Evolutionary conservation across 768 basidiomycete genomes (phyloP).

Genomic region (Agaricus blazei): DNA sequence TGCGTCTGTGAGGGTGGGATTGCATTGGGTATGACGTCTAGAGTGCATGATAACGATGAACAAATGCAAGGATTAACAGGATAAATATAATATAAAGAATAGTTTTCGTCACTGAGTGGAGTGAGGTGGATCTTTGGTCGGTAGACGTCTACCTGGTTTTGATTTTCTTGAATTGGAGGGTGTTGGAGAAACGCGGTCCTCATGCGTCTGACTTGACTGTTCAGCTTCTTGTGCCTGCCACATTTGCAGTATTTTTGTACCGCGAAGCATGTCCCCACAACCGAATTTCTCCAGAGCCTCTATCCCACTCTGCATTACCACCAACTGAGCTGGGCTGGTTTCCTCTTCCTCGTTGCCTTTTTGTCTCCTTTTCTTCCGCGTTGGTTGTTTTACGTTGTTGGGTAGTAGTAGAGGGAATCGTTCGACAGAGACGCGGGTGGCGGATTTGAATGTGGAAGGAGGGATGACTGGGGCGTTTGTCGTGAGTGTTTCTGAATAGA

Average conservation of each 20-base stretch:
- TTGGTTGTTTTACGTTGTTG: neutral
- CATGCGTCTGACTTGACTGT: too few relatives aligned
- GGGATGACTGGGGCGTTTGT: neutral
- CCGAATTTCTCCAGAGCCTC: neutral
- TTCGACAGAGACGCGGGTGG: neutral
- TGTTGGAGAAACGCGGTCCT: too few relatives aligned
- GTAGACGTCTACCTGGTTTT: neutral
- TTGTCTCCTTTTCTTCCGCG: neutral
- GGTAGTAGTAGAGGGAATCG: neutral
- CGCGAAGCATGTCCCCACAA: neutral
- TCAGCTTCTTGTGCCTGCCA: neutral
- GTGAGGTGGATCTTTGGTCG: neutral
- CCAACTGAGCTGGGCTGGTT: too few relatives aligned
- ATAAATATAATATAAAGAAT: neutral
- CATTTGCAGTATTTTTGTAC: neutral
- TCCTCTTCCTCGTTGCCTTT: neutral
- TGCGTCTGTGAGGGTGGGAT: too few relatives aligned
- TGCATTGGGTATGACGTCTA: too few relatives aligned
- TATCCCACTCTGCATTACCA: neutral
- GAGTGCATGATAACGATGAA: too few relatives aligned
- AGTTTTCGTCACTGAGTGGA: neutral
- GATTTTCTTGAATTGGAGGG: neutral
- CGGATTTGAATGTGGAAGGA: constrained; percentile 2
- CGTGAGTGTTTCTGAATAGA: neutral
- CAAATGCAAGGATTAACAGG: too few relatives aligned